These are phyloP conservation scores for Globisporangium parvum DNA, from an alignment of 352 stramenopile species.

Conservation along the genomic window DNA sequence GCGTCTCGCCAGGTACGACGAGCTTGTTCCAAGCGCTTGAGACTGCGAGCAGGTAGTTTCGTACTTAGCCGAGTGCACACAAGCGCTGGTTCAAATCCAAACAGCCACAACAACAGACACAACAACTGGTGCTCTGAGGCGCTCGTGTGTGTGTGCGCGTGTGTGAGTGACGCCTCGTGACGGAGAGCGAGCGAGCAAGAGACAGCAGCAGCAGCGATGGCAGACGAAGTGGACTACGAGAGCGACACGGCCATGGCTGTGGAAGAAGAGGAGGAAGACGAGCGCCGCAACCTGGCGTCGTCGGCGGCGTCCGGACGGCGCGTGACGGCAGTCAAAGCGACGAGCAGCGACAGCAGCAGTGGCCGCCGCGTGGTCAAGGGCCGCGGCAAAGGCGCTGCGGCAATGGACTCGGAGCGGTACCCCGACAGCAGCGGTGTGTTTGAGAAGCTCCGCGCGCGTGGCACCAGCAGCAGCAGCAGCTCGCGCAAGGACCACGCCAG, in stretches of 20 bases:
- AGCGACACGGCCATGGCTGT: constrained; percentile 82
- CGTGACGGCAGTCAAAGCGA: background rate
- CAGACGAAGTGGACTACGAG: constrained; percentile 85
- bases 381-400: constrained; percentile 49
- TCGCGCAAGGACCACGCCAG: constrained; percentile 31
- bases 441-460: constrained; percentile 52
- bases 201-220: constrained; percentile 30
- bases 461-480: too few species aligned
- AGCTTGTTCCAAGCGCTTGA: too few species aligned
- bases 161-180: too few species aligned
- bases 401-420: constrained; percentile 77
- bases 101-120: background rate
- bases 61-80: too few species aligned
- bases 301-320: background rate
- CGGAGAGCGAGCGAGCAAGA: background rate
- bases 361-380: constrained; percentile 55
- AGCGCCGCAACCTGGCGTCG: constrained; percentile 1
- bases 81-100: background rate
- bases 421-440: constrained; percentile 69
- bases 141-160: too few species aligned
- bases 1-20: too few species aligned
- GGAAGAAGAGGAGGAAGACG: constrained; percentile 62
- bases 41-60: too few species aligned
- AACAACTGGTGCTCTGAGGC: background rate
- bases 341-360: constrained; percentile 3